Percentiles rank a stretch among this genome's conserved stretches.
Conservation (phyloP, 345 rosid genomes). For the Balakata baccata region DNA sequence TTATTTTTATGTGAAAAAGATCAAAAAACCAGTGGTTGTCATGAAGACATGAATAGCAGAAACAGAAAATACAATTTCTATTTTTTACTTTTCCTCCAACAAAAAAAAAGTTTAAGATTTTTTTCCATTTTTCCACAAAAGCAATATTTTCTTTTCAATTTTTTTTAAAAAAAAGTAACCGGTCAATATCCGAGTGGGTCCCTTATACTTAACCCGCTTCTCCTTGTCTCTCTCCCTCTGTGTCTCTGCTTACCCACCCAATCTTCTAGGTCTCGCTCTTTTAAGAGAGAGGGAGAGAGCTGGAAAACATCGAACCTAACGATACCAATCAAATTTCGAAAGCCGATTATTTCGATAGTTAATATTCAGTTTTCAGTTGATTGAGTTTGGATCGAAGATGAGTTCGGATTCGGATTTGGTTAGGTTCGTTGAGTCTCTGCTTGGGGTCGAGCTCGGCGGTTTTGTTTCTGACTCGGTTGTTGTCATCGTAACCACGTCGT, state of each 20-base stretch:
- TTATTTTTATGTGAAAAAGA: too few relatives aligned
- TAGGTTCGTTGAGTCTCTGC: constrained; percentile 41
- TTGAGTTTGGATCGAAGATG: not conserved
- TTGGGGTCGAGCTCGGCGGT: constrained; percentile 40
- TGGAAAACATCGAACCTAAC: not conserved
- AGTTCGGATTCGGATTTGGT: constrained; percentile 41
- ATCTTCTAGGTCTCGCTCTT: not conserved
- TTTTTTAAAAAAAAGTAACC: not conserved
- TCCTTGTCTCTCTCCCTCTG: not conserved
- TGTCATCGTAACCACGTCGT: constrained; percentile 51
- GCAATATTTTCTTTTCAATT: too few relatives aligned
- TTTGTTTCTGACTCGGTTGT: constrained; percentile 48
- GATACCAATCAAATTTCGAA: not conserved
- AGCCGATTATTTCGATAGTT: constrained; percentile 3
- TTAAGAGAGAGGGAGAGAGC: not conserved
- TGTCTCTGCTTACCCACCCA: constrained; percentile 4
- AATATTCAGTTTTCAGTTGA: not conserved
- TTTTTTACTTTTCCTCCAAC: too few relatives aligned
- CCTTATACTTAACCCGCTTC: constrained; percentile 4
- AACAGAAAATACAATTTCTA: too few relatives aligned
- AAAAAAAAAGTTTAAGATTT: too few relatives aligned
- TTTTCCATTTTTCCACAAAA: too few relatives aligned
- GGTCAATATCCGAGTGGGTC: constrained; percentile 7
- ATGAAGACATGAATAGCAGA: too few relatives aligned
- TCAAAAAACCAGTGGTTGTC: too few relatives aligned